Base-by-base conservation (phyloP, 1,284 basidiomycete genomes). In the Singerocomus rubriflavus region DNA sequence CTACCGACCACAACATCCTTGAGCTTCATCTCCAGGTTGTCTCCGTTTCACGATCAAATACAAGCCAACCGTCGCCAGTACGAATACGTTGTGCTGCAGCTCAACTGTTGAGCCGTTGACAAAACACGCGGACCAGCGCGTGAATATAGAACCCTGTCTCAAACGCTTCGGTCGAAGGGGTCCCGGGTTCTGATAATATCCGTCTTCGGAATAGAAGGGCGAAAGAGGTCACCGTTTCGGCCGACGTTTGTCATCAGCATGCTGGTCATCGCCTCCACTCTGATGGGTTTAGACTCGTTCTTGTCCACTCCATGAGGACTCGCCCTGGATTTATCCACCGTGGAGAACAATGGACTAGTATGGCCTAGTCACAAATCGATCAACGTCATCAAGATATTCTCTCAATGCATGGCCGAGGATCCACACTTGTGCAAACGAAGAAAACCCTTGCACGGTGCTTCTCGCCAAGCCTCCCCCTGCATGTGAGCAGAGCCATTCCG, bases 11-110 rank as follows among this genome's bases (percentile, higher is more conserved):
- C 25, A 21, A 40, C 27, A 6, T 16, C n/a, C 43, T 16, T 13
- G 17, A 21, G 4, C 21, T 21, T 21, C 5, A 3, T 32, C 6
- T 42, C 21, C 5, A 21, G 27, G 31, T 30, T 34, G 32, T 14
- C 26, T n/a, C 31, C 11, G 47, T 54, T 57, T 60, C 42, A 46
- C 29, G 26, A 30, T 35, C 30, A 8, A 16, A 14, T 14, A 26
- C 14, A 3, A 33, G 25, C 14, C 17, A 14, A 33, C 14, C 17
- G 30, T 25, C 7, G 9, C 21, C 13, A 31, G 6, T 21, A 26
- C 25, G 33, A 25, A 8, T 25, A 6, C 11, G 29, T 16, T 35
- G 8, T 13, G 5, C 16, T 8, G 9, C 16, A n/a, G 33, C 7
- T 11, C 21, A 50, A 21, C 26, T 30, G 36, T 34, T 36, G 54